These are phyloP conservation scores for Candida berthetii DNA, from an alignment of 805 yeast species.

Conservation along the genomic window DNA sequence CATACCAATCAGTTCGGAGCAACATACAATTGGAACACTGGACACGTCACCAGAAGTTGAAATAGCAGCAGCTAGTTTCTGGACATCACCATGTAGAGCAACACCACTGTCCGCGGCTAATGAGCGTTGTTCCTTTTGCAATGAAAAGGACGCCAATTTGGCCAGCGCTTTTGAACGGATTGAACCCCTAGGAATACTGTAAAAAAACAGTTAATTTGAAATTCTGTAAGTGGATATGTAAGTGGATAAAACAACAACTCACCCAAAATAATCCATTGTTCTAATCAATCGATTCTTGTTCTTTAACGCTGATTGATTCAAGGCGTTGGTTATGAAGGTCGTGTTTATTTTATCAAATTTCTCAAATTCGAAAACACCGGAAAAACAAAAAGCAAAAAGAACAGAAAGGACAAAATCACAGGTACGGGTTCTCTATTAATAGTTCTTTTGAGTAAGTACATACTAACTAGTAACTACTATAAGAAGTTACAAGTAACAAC, in stretches of 20 bases:
- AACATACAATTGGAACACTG: constrained; percentile 12
- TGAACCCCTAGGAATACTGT: constrained; percentile 19
- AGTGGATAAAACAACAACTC: too few relatives aligned
- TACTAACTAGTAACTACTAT: too few relatives aligned
- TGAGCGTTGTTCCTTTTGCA: neutral
- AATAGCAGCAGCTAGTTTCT: constrained; percentile 12
- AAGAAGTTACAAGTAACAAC: too few relatives aligned
- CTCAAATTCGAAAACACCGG: neutral
- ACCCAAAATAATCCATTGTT: constrained; percentile 18
- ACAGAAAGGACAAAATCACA: too few relatives aligned
- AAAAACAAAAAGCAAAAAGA: too few relatives aligned
- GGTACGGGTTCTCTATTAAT: too few relatives aligned
- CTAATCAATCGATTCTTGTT: neutral
- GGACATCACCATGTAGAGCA: constrained; percentile 11
- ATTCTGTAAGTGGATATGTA: too few relatives aligned
- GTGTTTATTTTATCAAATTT: too few relatives aligned
- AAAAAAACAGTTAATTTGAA: neutral
- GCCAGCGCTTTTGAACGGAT: constrained; percentile 20
- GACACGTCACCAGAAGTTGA: constrained; percentile 10
- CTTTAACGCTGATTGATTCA: neutral
- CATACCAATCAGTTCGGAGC: too few relatives aligned
- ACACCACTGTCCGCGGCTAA: neutral
- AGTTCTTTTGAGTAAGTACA: too few relatives aligned
- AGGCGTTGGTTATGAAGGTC: too few relatives aligned
- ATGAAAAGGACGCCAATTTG: constrained; percentile 16